Evolutionary conservation across 176 grass and related monocot species (phyloP), one percentile per base, ranked within the genome.

Genomic region (Musa schizocarpa): DNA sequence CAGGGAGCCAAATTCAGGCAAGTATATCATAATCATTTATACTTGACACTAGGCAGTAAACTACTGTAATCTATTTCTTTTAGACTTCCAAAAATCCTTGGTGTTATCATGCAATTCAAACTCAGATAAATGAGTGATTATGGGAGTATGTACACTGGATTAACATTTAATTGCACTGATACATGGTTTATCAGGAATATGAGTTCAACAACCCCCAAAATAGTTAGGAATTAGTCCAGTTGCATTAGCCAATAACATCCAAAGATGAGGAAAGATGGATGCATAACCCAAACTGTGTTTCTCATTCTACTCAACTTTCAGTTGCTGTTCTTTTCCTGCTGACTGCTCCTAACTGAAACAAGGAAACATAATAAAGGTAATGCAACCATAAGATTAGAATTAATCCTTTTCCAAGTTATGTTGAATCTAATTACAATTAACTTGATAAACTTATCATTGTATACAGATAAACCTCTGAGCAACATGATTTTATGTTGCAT

Each of bases 321-420:
- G 78, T 80, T 11, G 58, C 48, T 43, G 69, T 65, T 80, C 78
- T 80, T 80, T 73, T 80, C 16, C 78, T 16, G 78, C 78, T 52
- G 22, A 73, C 54, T 54, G 56, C 43, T 57, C 69, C 58, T 14
- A 80, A 19, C 69, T 80, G 78, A 63, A 64, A 29, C 51, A 52
- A 53, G 19, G 34, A 59, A 29, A 68, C n/a, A 70, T 23, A 29
- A 23, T 13, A 51, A 19, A 79, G 57, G 14, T 34, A 34, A 51
- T 9, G 34, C 11, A 53, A 9, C 13, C 12, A 61, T 63, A 48
- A 43, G 27, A 43, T 34, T 26, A 68, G 9, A 43, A 69, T 50
- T 69, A 8, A 6, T 17, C 7, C 66, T 69, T 49, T 69, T 50
- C 66, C 11, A 9, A 50, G 1, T 50, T 50, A 29, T 19, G 66